Percentiles rank a stretch among this genome's conserved stretches.
phyloP scores from a whole-genome alignment of 2,329 filamentous ascomycete genomes.

The Apiospora marii region DNA sequence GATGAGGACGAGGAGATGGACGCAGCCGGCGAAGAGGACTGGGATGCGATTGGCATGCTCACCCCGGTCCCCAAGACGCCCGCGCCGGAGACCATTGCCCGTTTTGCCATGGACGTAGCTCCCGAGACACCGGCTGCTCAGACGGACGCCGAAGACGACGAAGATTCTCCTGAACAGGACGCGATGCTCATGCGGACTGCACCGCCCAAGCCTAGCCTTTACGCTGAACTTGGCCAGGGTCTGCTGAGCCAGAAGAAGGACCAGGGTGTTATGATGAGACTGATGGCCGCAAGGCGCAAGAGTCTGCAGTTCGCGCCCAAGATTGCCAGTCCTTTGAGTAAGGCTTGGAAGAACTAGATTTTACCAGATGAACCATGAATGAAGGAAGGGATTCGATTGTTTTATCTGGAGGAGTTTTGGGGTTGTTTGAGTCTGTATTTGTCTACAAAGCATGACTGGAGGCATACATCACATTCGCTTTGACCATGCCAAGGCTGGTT shows the following conservation, averaged over 20 bases:
- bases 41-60: slow-evolving; percentile 52
- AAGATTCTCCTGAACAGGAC: slow-evolving; percentile 43
- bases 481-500: slow-evolving; percentile 11
- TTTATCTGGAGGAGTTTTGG: slow-evolving; percentile 8
- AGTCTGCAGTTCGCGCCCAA: slow-evolving; percentile 81
- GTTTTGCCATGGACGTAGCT: slow-evolving; percentile 58
- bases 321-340: slow-evolving; percentile 74
- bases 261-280: slow-evolving; percentile 63
- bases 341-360: slow-evolving; percentile 57
- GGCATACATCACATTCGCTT: slow-evolving; percentile 11
- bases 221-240: slow-evolving; percentile 51
- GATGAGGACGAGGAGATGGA: slow-evolving; percentile 41
- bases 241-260: slow-evolving; percentile 61
- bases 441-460: slow-evolving; percentile 16
- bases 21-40: slow-evolving; percentile 44
- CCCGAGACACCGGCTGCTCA: slow-evolving; percentile 53
- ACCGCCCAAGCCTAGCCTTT: slow-evolving; percentile 55
- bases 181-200: slow-evolving; percentile 60
- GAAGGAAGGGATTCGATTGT: not conserved
- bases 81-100: slow-evolving; percentile 61
- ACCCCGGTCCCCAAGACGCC: slow-evolving; percentile 67
- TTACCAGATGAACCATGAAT: not conserved
- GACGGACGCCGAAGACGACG: slow-evolving; percentile 40
- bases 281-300: slow-evolving; percentile 78
- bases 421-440: not conserved